Evolutionary conservation across 768 basidiomycete species (phyloP).

Genomic region (Filobasidium wieringae): DNA sequence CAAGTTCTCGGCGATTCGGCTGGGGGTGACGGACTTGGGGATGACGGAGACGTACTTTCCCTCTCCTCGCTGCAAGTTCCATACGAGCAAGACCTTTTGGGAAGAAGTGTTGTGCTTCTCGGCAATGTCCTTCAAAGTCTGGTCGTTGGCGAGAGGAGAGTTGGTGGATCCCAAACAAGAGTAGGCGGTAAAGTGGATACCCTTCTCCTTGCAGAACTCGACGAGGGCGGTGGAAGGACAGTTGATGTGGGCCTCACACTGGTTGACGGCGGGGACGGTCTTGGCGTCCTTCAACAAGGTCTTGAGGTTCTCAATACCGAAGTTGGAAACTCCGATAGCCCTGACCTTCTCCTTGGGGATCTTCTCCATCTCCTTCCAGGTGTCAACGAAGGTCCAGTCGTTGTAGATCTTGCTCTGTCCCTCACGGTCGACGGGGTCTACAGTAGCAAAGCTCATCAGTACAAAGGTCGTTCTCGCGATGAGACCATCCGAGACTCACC

Average conservation of each 20-base stretch:
- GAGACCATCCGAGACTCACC: neutral
- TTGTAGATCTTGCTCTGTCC: conserved; percentile 38
- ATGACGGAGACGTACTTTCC: conserved; percentile 19
- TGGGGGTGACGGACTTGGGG: conserved; percentile 21
- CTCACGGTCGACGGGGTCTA: conserved; percentile 11
- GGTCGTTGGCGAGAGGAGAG: conserved; percentile 29
- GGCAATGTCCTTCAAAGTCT: conserved; percentile 26
- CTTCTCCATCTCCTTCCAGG: conserved; percentile 68
- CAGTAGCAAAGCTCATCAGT: neutral
- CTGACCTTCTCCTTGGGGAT: conserved; percentile 40
- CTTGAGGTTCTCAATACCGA: conserved; percentile 55
- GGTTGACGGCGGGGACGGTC: conserved; percentile 55
- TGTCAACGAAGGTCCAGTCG: conserved; percentile 61
- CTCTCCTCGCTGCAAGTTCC: conserved; percentile 45
- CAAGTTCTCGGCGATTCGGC: conserved; percentile 19
- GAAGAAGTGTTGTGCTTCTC: conserved; percentile 42
- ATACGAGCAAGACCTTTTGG: conserved; percentile 47
- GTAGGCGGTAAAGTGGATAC: conserved; percentile 58
- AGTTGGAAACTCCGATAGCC: conserved; percentile 59
- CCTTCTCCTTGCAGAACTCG: conserved; percentile 48
- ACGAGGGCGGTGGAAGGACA: conserved; percentile 53
- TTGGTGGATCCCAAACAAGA: conserved; percentile 44
- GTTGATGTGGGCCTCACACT: conserved; percentile 48
- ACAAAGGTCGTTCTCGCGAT: neutral
- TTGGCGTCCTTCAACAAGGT: conserved; percentile 55